Percentiles rank a stretch among this genome's conserved stretches.
Conservation (phyloP, 1,284 basidiomycete species). For the Ganoderma lucidum region DNA sequence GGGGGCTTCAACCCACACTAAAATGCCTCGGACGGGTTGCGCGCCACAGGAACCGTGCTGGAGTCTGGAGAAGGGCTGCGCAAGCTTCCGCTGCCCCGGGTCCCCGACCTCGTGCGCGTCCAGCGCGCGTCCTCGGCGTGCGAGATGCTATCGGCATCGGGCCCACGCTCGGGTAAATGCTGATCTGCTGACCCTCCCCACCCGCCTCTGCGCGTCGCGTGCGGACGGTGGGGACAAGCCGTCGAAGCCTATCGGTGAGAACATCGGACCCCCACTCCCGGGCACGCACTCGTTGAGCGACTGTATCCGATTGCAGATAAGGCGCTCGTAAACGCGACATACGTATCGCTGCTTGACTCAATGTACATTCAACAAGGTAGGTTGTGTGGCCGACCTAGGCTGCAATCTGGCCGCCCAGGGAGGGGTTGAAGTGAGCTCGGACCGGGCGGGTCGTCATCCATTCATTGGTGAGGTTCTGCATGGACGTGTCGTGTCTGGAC, state of each 20-base stretch:
- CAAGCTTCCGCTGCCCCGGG: slow-evolving; percentile 24
- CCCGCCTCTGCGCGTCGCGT: slow-evolving; percentile 4
- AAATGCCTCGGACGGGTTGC: not conserved
- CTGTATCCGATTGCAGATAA: slow-evolving; percentile 23
- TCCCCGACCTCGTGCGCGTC: slow-evolving; percentile 13
- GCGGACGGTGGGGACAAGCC: slow-evolving; percentile 9
- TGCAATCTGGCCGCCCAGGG: not conserved
- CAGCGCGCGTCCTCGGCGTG: not conserved
- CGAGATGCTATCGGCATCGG: slow-evolving; percentile 23
- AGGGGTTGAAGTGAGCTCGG: not conserved
- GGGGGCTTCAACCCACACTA: slow-evolving; percentile 10
- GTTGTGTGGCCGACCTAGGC: not conserved
- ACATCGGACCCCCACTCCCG: slow-evolving; percentile 13
- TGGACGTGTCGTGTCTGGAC: not conserved
- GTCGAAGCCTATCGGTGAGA: slow-evolving; percentile 33
- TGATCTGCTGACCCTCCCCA: slow-evolving; percentile 24
- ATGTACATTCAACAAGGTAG: not conserved
- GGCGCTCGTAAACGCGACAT: not conserved
- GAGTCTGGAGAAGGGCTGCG: slow-evolving; percentile 17
- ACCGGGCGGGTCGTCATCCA: not conserved
- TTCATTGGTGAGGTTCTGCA: not conserved
- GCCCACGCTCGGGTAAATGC: slow-evolving; percentile 6
- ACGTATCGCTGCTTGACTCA: not conserved
- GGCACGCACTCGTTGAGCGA: slow-evolving; percentile 9
- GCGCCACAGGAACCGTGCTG: slow-evolving; percentile 23